Percentiles rank a stretch among this genome's conserved stretches.
phyloP scores from a whole-genome alignment of 306 rosid species.

The Abrus precatorius region DNA sequence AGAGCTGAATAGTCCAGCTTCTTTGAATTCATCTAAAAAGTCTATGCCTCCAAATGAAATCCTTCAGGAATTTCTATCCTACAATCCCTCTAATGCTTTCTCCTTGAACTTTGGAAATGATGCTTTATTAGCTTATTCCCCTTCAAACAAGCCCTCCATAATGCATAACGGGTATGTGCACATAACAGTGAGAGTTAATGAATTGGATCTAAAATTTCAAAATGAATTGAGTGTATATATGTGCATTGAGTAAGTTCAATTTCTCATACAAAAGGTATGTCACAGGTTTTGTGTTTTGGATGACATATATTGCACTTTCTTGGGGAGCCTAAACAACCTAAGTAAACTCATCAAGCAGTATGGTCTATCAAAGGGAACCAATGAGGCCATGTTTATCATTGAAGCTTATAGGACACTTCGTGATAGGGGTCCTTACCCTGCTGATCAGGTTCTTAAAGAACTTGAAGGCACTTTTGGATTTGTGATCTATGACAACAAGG shows the following conservation, averaged over 20 bases:
- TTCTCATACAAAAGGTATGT: slow-evolving; percentile 26
- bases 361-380: slow-evolving; percentile 75
- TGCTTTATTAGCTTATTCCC: slow-evolving; percentile 67
- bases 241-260: slow-evolving; percentile 5
- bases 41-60: slow-evolving; percentile 65
- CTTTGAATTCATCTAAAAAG: slow-evolving; percentile 53
- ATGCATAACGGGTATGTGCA: slow-evolving; percentile 59
- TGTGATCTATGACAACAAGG: slow-evolving; percentile 73
- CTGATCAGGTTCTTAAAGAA: slow-evolving; percentile 91
- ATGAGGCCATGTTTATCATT: slow-evolving; percentile 81
- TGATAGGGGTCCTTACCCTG: slow-evolving; percentile 91
- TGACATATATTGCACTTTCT: slow-evolving; percentile 75
- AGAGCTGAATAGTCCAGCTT: slow-evolving; percentile 84
- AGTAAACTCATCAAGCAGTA: slow-evolving; percentile 75
- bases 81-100: slow-evolving; percentile 58
- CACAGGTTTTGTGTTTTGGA: slow-evolving; percentile 82
- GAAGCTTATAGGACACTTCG: slow-evolving; percentile 92
- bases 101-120: slow-evolving; percentile 65
- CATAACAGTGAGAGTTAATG: slow-evolving; percentile 6
- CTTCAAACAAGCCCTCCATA: slow-evolving; percentile 46
- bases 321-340: slow-evolving; percentile 77
- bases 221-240: not conserved
- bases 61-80: slow-evolving; percentile 61
- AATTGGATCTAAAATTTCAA: not conserved
- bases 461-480: slow-evolving; percentile 89